Conservation (phyloP, 116 monocot genomes). For the Papilionanthe hybrid region DNA sequence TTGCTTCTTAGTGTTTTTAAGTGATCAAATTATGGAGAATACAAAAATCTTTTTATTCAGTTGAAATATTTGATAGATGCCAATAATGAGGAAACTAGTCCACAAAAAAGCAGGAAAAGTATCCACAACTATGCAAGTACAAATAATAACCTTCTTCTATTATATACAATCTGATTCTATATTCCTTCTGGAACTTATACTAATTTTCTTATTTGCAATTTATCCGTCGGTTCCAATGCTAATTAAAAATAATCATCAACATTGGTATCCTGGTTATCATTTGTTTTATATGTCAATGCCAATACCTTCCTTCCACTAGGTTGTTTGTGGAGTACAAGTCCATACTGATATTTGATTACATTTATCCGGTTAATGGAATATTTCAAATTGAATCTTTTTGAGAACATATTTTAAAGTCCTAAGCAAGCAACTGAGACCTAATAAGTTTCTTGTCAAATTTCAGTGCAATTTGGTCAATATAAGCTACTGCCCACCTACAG, state of each 20-base stretch:
- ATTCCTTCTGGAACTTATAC: too few relatives aligned
- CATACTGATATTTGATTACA: background rate
- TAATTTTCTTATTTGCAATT: too few relatives aligned
- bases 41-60: too few relatives aligned
- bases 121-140: too few relatives aligned
- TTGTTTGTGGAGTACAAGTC: background rate
- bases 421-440: background rate
- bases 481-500: conserved; percentile 54
- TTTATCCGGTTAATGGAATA: background rate
- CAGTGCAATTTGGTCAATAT: conserved; percentile 27
- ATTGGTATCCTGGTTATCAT: background rate
- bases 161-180: too few relatives aligned
- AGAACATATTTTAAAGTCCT: too few relatives aligned
- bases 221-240: too few relatives aligned
- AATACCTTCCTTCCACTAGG: background rate
- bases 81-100: too few relatives aligned
- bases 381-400: background rate
- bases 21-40: too few relatives aligned
- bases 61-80: too few relatives aligned
- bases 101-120: too few relatives aligned
- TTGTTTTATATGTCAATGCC: background rate
- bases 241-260: background rate
- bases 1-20: background rate
- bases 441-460: conserved; percentile 12
- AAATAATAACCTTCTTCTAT: too few relatives aligned